Base-by-base conservation (phyloP, 306 rosid species). In the Corylus americana region DNA sequence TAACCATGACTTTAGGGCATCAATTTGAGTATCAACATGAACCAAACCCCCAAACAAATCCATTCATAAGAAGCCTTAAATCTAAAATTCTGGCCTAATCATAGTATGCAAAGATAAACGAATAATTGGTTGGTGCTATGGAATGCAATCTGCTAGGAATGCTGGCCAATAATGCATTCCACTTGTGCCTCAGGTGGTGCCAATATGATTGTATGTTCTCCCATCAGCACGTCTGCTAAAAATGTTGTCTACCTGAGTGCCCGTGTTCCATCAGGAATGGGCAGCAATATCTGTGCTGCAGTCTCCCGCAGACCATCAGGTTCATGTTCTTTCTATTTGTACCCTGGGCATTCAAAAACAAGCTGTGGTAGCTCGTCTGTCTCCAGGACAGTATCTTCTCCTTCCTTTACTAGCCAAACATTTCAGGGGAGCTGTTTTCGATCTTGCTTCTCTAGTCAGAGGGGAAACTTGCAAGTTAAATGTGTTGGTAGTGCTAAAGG, bases 251-350 rank as follows among this genome's bases (percentile, higher is more conserved):
- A 81, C 80, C 45, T 83, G 82, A 92, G 81, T 77, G 85, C 89
- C 62, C 77, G 81, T 77, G 64, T 78, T 63, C 86, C 71, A 74
- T 76, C 88, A 75, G 85, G 86, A 76, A 76, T 91, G 87, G 90
- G 97, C 77, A 86, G 97, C 85, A 91, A 83, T 67, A 75, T 82
- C 78, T 79, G 86, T 72, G 72, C 88, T 76, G 87, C 89, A 79
- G 78, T 84, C 55, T 87, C 90, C 77, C 80, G 37, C 54, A 88
- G 89, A 80, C 80, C 78, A 82, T 75, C 90, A 29, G 59, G 78
- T 73, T 85, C 91, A 49, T 74, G 78, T 72, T 86, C 87, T 83
- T 83, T 87, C 61, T 68, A 66, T 63, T 75, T 84, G 79, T 58
- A 67, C 64, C 55, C 85, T 1, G 79, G 83, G 66, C 53, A 77